Percentiles rank a stretch among this genome's conserved stretches.
phyloP scores from a whole-genome alignment of 768 basidiomycete species.

The Phlebiopsis gigantea region DNA sequence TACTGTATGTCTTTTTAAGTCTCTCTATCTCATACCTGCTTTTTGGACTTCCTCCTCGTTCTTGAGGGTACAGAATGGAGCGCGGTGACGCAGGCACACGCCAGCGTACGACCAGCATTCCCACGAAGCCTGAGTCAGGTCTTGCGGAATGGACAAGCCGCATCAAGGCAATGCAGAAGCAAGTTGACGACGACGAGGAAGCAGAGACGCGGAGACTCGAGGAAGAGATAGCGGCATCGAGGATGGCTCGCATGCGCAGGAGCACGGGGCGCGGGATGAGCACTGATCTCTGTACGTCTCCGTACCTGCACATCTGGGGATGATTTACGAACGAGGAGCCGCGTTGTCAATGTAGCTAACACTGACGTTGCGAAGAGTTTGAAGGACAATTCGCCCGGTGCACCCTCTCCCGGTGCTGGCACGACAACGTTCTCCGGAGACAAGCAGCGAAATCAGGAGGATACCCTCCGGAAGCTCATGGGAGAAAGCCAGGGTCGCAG shows the following conservation, averaged over 20 bases:
- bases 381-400: slow-evolving; percentile 16
- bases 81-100: slow-evolving; percentile 11
- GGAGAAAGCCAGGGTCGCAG: slow-evolving; percentile 19
- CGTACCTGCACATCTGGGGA: neutral
- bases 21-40: neutral
- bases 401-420: slow-evolving; percentile 13
- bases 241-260: slow-evolving; percentile 40
- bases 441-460: slow-evolving; percentile 38
- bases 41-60: neutral
- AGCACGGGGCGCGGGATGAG: slow-evolving; percentile 36
- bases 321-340: neutral
- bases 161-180: slow-evolving; percentile 75
- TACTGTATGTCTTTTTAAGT: neutral
- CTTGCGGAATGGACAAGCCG: slow-evolving; percentile 79
- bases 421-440: slow-evolving; percentile 27
- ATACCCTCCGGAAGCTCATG: slow-evolving; percentile 42
- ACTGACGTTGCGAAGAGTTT: slow-evolving; percentile 23
- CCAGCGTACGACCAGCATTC: slow-evolving; percentile 21
- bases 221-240: slow-evolving; percentile 45
- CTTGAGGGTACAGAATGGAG: neutral
- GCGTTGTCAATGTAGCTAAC: slow-evolving; percentile 10
- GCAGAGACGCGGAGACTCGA: slow-evolving; percentile 66
- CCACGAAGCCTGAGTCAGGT: slow-evolving; percentile 49
- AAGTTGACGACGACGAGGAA: slow-evolving; percentile 79
- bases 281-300: slow-evolving; percentile 43